These are phyloP conservation scores for Penicillium soppii DNA, from an alignment of 495 filamentous ascomycete genomes.

Conservation along the genomic window DNA sequence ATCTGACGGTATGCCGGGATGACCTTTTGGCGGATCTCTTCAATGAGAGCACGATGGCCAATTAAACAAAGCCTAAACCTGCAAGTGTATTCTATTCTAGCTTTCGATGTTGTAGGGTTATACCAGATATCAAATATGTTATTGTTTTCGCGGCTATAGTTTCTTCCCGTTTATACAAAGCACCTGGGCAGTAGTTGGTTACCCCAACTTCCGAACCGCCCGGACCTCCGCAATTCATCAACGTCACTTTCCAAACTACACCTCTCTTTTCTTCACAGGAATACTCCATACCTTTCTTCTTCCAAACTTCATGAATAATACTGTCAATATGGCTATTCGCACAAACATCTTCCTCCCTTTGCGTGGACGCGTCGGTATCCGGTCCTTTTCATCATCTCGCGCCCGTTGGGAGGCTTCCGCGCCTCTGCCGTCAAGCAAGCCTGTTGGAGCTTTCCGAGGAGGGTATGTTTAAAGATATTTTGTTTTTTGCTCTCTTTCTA, in stretches of 20 bases:
- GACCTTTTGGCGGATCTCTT: slow-evolving; percentile 79
- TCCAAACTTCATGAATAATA: slow-evolving; percentile 7
- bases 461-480: slow-evolving; percentile 59
- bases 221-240: slow-evolving; percentile 22
- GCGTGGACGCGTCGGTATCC: slow-evolving; percentile 26
- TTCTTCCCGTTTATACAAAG: slow-evolving; percentile 1
- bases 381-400: slow-evolving; percentile 39
- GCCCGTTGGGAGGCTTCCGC: slow-evolving; percentile 31
- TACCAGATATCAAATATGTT: slow-evolving; percentile 7
- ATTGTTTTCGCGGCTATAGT: slow-evolving; percentile 6
- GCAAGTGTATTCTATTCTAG: slow-evolving; percentile 1
- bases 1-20: slow-evolving; percentile 65
- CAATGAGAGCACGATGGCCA: slow-evolving; percentile 63
- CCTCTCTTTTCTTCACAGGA: slow-evolving; percentile 12
- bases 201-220: slow-evolving; percentile 16
- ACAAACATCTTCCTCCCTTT: slow-evolving; percentile 22
- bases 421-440: slow-evolving; percentile 69
- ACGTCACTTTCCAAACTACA: slow-evolving; percentile 33
- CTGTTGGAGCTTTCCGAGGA: slow-evolving; percentile 88
- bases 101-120: too few relatives aligned
- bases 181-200: too few relatives aligned
- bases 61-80: slow-evolving; percentile 17
- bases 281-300: not conserved
- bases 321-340: slow-evolving; percentile 21
- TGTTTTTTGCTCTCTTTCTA: not conserved